Evolutionary conservation across 805 yeast species (phyloP).

Genomic region (Starmerella sirachaensis): DNA sequence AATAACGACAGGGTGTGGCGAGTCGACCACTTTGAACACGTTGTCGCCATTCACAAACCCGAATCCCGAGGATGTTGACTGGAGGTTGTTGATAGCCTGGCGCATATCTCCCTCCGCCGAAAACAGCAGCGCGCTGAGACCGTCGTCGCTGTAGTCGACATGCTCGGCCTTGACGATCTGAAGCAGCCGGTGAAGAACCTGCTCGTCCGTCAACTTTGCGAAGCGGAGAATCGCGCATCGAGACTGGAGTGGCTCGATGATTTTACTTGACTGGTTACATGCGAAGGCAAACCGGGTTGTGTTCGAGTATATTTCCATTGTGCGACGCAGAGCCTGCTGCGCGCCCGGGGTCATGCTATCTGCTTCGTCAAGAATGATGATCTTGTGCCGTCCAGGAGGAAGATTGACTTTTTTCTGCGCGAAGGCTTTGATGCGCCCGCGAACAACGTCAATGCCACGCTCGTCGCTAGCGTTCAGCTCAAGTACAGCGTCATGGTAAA

Average conservation of each 20-base stretch:
- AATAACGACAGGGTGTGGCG: constrained; percentile 86
- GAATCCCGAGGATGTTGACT: constrained; percentile 89
- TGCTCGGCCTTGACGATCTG: constrained; percentile 59
- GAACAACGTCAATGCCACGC: constrained; percentile 92
- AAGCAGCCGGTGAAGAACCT: constrained; percentile 63
- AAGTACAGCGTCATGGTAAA: constrained; percentile 68
- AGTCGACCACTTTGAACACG: constrained; percentile 89
- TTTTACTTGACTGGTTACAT: constrained; percentile 86
- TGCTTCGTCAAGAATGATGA: constrained; percentile 87
- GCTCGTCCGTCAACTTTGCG: constrained; percentile 68
- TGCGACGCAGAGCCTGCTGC: constrained; percentile 84
- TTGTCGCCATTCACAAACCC: constrained; percentile 82
- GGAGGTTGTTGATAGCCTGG: constrained; percentile 89
- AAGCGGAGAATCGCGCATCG: constrained; percentile 91
- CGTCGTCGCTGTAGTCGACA: constrained; percentile 75
- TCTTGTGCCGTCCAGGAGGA: constrained; percentile 85
- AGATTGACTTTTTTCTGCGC: constrained; percentile 86
- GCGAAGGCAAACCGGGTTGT: constrained; percentile 98
- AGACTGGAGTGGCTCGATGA: constrained; percentile 91
- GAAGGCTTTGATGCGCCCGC: constrained; percentile 87
- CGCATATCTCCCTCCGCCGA: constrained; percentile 99
- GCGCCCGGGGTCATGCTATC: constrained; percentile 97
- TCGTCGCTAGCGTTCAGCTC: constrained; percentile 96
- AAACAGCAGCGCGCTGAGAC: constrained; percentile 81
- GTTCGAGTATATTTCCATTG: constrained; percentile 91